These are phyloP conservation scores for Onygenales sp. DNA, from an alignment of 2,329 filamentous ascomycete genomes.

Conservation along the genomic window DNA sequence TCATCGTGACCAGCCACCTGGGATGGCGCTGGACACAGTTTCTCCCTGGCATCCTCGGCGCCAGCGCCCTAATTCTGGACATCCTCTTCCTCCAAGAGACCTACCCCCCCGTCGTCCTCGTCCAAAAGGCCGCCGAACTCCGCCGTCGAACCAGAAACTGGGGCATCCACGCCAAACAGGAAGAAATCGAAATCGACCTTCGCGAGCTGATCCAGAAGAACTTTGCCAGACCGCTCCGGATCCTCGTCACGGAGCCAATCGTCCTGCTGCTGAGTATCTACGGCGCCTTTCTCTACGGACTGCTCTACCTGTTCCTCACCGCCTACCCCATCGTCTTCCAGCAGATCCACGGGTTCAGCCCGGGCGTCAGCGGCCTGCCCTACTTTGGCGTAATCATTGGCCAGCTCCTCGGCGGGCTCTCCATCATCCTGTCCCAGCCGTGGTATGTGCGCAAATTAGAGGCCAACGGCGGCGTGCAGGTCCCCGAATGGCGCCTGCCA, in stretches of 20 bases:
- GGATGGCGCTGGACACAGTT: conserved; percentile 50
- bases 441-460: conserved; percentile 28
- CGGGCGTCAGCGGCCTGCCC: conserved; percentile 31
- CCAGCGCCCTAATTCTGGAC: conserved; percentile 37
- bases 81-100: conserved; percentile 48
- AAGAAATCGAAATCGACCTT: conserved; percentile 46
- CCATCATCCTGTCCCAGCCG: conserved; percentile 32
- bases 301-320: conserved; percentile 26
- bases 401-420: conserved; percentile 29
- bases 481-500: conserved; percentile 36
- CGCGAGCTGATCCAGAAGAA: conserved; percentile 42
- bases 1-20: conserved; percentile 41
- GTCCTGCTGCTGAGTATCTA: conserved; percentile 32
- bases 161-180: conserved; percentile 52
- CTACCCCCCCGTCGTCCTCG: conserved; percentile 49
- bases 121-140: conserved; percentile 46
- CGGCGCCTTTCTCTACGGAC: conserved; percentile 27
- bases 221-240: conserved; percentile 38
- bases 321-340: conserved; percentile 25
- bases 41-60: conserved; percentile 49
- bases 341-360: conserved; percentile 16
- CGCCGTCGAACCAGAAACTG: conserved; percentile 49
- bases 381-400: conserved; percentile 37
- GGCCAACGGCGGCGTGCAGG: conserved; percentile 21
- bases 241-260: conserved; percentile 37